These are phyloP conservation scores for Ceratobasidium sp. DNA, from an alignment of 1,284 basidiomycete species.

Conservation along the genomic window DNA sequence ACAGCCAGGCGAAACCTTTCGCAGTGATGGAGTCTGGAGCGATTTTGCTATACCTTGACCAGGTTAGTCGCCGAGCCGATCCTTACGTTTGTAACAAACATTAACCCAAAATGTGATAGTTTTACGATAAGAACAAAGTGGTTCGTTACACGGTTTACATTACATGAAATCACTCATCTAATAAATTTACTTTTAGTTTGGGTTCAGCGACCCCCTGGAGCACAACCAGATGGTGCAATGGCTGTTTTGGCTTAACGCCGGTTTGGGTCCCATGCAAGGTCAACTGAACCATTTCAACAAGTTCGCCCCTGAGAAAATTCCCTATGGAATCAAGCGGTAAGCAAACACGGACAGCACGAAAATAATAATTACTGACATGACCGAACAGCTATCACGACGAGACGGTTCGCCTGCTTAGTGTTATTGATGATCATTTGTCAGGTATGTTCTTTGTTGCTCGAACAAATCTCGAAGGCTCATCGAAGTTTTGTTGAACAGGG, in stretches of 20 bases:
- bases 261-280: slow-evolving; percentile 41
- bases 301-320: slow-evolving; percentile 40
- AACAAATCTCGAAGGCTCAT: neutral
- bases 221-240: slow-evolving; percentile 43
- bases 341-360: neutral
- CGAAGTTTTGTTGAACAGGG: neutral
- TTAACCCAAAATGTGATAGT: slow-evolving; percentile 6
- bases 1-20: slow-evolving; percentile 42
- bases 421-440: slow-evolving; percentile 44
- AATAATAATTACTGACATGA: neutral
- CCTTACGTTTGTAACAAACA: neutral
- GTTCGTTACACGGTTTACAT: neutral
- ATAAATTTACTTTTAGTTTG: slow-evolving; percentile 10
- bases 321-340: slow-evolving; percentile 41
- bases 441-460: neutral
- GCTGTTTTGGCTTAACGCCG: slow-evolving; percentile 44
- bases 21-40: slow-evolving; percentile 43
- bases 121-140: slow-evolving; percentile 38
- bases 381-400: slow-evolving; percentile 35
- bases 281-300: slow-evolving; percentile 45
- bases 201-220: slow-evolving; percentile 36
- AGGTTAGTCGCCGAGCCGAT: slow-evolving; percentile 3
- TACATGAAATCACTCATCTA: neutral
- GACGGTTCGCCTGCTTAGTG: slow-evolving; percentile 29
- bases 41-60: slow-evolving; percentile 39